These are phyloP conservation scores for Silybum marianum DNA, from an alignment of 129 eudicot genomes.

Conservation along the genomic window DNA sequence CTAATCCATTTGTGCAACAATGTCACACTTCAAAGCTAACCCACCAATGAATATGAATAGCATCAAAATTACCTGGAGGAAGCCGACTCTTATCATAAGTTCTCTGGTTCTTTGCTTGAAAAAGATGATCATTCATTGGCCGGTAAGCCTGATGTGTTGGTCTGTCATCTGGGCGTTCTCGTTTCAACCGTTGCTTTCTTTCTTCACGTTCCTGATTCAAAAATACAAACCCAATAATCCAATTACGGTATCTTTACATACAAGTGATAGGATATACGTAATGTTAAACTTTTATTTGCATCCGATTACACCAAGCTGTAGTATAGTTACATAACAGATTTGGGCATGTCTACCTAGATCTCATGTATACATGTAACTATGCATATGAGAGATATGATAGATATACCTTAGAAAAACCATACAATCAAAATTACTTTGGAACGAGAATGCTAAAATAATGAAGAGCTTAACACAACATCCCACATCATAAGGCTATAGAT, in stretches of 20 bases:
- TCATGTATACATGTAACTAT: not conserved
- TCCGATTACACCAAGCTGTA: constrained; percentile 2
- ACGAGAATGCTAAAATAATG: not conserved
- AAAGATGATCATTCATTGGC: constrained; percentile 49
- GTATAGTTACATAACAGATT: not conserved
- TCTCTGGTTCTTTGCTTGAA: constrained; percentile 62
- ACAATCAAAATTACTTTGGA: not conserved
- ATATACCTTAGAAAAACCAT: not conserved
- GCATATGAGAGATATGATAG: not conserved
- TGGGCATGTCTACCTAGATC: not conserved
- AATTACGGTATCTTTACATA: not conserved
- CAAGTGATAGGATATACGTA: not conserved
- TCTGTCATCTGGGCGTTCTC: constrained; percentile 88
- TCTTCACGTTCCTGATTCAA: constrained; percentile 91
- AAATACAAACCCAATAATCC: not conserved
- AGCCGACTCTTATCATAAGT: constrained; percentile 66
- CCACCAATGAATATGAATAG: not conserved
- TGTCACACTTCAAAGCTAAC: not conserved
- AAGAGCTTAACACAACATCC: not conserved
- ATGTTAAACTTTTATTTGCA: constrained; percentile 5
- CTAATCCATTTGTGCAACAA: not conserved
- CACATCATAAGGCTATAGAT: not conserved
- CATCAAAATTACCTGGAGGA: constrained; percentile 73
- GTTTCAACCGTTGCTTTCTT: constrained; percentile 69
- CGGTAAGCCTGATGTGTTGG: constrained; percentile 52